Conservation (phyloP, 176 grass and related monocot genomes). For the Lolium multiflorum region DNA sequence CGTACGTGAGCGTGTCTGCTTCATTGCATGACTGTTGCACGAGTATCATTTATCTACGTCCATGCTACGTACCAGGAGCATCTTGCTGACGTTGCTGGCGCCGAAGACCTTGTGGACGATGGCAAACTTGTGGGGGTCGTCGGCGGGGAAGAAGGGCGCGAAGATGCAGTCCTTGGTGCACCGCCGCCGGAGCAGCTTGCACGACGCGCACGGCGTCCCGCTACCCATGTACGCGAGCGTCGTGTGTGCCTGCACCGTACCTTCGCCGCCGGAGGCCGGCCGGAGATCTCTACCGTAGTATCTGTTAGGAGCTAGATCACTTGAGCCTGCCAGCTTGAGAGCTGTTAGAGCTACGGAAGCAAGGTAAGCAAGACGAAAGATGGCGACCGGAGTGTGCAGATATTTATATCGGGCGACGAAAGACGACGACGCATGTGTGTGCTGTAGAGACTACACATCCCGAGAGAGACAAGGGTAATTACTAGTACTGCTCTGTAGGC, state of each 20-base stretch:
- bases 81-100: conserved; percentile 92
- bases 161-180: conserved; percentile 97
- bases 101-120: conserved; percentile 96
- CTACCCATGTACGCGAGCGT: conserved; percentile 48
- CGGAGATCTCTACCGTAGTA: neutral
- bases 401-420: conserved; percentile 13
- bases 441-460: conserved; percentile 15
- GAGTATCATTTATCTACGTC: neutral
- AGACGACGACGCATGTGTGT: conserved; percentile 38
- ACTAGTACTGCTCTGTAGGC: conserved; percentile 40
- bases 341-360: neutral
- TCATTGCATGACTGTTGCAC: neutral
- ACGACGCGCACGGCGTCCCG: conserved; percentile 84
- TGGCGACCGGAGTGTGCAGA: conserved; percentile 17
- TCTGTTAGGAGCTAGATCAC: neutral
- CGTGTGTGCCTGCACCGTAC: neutral
- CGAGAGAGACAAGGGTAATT: conserved; percentile 55
- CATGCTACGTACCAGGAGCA: conserved; percentile 65
- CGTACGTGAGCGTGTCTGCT: neutral
- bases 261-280: neutral
- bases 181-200: conserved; percentile 83
- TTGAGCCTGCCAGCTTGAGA: conserved; percentile 2
- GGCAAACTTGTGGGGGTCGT: conserved; percentile 91
- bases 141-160: conserved; percentile 88
- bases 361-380: neutral